Base-by-base conservation (phyloP, 2,329 filamentous ascomycete species). In the Ascochyta rabiei region DNA sequence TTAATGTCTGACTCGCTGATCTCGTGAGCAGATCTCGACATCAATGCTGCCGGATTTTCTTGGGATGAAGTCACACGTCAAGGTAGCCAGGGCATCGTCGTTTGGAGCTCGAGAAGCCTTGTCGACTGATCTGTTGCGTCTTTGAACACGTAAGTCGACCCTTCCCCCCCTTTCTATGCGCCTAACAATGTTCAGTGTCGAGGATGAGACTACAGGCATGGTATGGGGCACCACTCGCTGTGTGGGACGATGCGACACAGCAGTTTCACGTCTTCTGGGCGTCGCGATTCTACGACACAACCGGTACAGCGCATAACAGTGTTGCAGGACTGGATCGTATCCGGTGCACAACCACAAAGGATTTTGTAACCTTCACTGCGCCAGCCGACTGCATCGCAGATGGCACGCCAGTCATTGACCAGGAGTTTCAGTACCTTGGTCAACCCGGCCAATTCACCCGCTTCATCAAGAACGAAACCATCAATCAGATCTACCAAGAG, bases 261-360 rank as follows among this genome's bases (percentile, higher is more conserved):
- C 50, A 40, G 39, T 53, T 37, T 40, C 47, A 39, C 21, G 41
- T 35, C 23, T 35, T 28, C n/a, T 40, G 12, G 37, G 23, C 18
- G n/a, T 40, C 35, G 13, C 50, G 30, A 3, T 31, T 34, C 1
- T 44, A 44, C 28, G 4, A 81, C 33, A 48, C 38, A 15, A 44
- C 28, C 19, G 57, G 56, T n/a, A 48, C 24, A 21, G 54, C 23
- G 12, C 59, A 47, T 33, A 49, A 46, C 13, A 53, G 56, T n/a
- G 35, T 44, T 10, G 53, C 53, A n/a, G 41, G 37, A 3, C 35
- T 48, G 6, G 50, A 57, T 4, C 38, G 49, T 7, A 59, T 61
- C 12, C 56, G 52, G 4, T 61, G 54, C 26, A 41, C 58, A 6
- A 44, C 53, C 26, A 61, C 58, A 3, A 56, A 53, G 26, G 52